Base-by-base conservation (phyloP, 2,329 filamentous ascomycete species). In the Hypocreales sp. region DNA sequence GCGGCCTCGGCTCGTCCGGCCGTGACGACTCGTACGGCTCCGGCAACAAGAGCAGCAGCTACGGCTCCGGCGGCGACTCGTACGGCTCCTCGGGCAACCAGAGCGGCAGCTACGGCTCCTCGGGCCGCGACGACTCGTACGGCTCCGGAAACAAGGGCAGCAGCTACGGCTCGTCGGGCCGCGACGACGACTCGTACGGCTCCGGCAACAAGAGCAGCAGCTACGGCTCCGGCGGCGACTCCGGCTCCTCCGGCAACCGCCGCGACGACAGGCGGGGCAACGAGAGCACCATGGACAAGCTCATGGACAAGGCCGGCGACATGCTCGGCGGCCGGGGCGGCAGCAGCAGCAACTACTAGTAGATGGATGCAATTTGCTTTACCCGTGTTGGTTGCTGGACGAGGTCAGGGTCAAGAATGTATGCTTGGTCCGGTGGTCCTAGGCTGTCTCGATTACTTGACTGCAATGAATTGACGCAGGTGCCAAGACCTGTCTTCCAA, bases 301-400 rank as follows among this genome's bases (percentile, higher is more conserved):
- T 73, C 15, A 51, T 73, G 46, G 65, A 75, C 50, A 72, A 70
- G 55, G 61, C 59, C 5, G 66, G 67, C 7, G 45, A 48, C 9
- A 38, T 63, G 26, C 38, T 74, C 34, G 47, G 60, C 29, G 67
- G 55, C 37, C n/a, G n/a, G n/a, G n/a, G n/a, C n/a, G n/a, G n/a
- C n/a, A 20, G 18, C 18, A 20, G 10, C 7, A 20, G 10, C 18
- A 20, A 20, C 18, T 20, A 20, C n/a, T n/a, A n/a, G n/a, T n/a
- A n/a, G n/a, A n/a, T n/a, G n/a, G n/a, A n/a, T n/a, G n/a, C n/a
- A n/a, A n/a, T n/a, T n/a, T n/a, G n/a, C n/a, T n/a, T n/a, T n/a
- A n/a, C n/a, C n/a, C n/a, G n/a, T n/a, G n/a, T n/a, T n/a, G n/a
- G n/a, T n/a, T n/a, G n/a, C n/a, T n/a, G n/a, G n/a, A n/a, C n/a